These are phyloP conservation scores for Trypanosoma caninum DNA, from an alignment of 208 protist species.

Conservation along the genomic window DNA sequence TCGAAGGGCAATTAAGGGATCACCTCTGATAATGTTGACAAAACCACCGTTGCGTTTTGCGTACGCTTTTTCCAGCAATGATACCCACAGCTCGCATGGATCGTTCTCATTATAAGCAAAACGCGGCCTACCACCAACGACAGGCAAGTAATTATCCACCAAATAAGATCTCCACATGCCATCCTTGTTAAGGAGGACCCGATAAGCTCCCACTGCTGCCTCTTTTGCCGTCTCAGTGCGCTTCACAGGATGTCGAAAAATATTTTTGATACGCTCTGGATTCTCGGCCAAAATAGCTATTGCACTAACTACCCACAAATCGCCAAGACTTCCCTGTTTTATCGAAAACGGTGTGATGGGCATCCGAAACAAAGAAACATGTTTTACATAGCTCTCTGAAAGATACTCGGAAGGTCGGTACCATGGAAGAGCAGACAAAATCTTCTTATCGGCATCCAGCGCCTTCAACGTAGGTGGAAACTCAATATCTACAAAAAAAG, in stretches of 20 bases:
- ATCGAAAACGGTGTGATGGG: slow-evolving; percentile 33
- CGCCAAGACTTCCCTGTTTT: slow-evolving; percentile 50
- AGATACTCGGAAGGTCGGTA: slow-evolving; percentile 38
- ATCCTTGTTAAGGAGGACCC: slow-evolving; percentile 30
- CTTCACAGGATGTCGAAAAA: slow-evolving; percentile 36
- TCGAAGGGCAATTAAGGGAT: slow-evolving; percentile 27
- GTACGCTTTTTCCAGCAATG: slow-evolving; percentile 47
- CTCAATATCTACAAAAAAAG: slow-evolving; percentile 40
- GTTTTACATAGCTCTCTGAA: slow-evolving; percentile 14
- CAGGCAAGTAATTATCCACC: slow-evolving; percentile 34
- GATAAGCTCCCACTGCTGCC: slow-evolving; percentile 21
- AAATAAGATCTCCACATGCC: slow-evolving; percentile 34
- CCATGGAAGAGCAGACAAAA: slow-evolving; percentile 35
- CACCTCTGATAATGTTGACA: slow-evolving; percentile 25
- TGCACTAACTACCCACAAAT: slow-evolving; percentile 67
- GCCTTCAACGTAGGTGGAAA: slow-evolving; percentile 38
- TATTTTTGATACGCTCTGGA: slow-evolving; percentile 31
- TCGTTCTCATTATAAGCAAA: slow-evolving; percentile 20
- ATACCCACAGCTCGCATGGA: slow-evolving; percentile 36
- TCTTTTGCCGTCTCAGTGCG: slow-evolving; percentile 10
- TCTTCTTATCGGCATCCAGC: slow-evolving; percentile 33
- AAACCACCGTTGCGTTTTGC: slow-evolving; percentile 40
- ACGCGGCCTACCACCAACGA: slow-evolving; percentile 9
- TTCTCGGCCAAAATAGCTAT: slow-evolving; percentile 47
- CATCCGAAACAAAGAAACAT: slow-evolving; percentile 37